phyloP scores from a whole-genome alignment of 1,284 basidiomycete species.

The Malassezia furfur region DNA sequence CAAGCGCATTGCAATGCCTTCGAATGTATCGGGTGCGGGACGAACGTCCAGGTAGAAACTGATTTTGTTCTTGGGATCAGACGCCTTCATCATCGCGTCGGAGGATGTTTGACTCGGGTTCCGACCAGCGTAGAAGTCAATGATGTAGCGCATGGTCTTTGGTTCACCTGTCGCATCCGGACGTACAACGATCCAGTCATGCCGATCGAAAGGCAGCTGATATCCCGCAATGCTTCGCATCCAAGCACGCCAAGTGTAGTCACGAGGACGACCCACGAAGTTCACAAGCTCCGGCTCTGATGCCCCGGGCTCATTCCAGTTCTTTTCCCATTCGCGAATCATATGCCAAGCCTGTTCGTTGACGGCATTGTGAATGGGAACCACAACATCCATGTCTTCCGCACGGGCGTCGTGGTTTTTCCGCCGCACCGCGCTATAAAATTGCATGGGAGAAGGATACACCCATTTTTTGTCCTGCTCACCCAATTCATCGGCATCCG shows the following conservation, averaged over 20 bases:
- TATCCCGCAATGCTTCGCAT: conserved; percentile 82
- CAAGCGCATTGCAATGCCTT: conserved; percentile 66
- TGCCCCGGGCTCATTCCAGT: conserved; percentile 5
- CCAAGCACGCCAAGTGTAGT: conserved; percentile 67
- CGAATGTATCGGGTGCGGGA: conserved; percentile 83
- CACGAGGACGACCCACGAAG: conserved; percentile 56
- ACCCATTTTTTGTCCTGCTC: conserved; percentile 63
- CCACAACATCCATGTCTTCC: conserved; percentile 83
- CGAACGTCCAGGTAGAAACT: conserved; percentile 88
- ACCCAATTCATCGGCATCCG: conserved; percentile 14
- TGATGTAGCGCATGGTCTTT: conserved; percentile 74
- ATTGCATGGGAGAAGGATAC: conserved; percentile 95
- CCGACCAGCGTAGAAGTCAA: conserved; percentile 93
- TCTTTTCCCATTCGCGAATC: conserved; percentile 74
- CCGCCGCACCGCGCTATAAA: conserved; percentile 86
- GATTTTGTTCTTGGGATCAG: conserved; percentile 21
- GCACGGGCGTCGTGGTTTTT: conserved; percentile 62
- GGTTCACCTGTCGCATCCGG: conserved; percentile 57
- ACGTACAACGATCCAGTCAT: conserved; percentile 93
- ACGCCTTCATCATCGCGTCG: conserved; percentile 11
- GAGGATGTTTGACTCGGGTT: conserved; percentile 44
- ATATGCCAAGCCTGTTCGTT: conserved; percentile 93
- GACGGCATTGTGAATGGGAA: conserved; percentile 97
- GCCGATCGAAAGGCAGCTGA: conserved; percentile 84
- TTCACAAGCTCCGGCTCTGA: conserved; percentile 66